Conservation (phyloP, 768 basidiomycete species). For the Agrocybe praecox region DNA sequence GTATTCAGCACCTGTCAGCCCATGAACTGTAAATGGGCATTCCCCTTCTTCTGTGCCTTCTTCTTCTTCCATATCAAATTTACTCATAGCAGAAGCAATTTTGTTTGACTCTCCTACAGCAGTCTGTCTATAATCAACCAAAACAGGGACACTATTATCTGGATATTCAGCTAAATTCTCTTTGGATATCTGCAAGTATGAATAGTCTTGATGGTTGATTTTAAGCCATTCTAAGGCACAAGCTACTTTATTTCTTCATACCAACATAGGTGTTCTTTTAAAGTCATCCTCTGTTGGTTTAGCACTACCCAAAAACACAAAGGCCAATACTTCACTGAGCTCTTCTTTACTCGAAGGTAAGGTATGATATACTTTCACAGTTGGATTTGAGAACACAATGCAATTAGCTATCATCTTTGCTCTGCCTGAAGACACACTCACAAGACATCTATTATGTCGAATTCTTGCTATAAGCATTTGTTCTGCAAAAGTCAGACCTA, state of each 20-base stretch:
- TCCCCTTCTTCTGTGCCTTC: not conserved
- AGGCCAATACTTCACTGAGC: conserved; percentile 22
- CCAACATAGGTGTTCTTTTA: conserved; percentile 25
- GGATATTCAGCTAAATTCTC: conserved; percentile 1
- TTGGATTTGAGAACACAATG: conserved; percentile 31
- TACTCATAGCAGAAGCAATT: not conserved
- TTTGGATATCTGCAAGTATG: conserved; percentile 1
- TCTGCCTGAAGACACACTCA: conserved; percentile 28
- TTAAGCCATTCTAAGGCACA: conserved; percentile 1
- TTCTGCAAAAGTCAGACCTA: conserved; percentile 30
- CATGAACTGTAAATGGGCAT: conserved; percentile 8
- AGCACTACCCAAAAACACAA: conserved; percentile 9
- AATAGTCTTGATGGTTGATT: not conserved
- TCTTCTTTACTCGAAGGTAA: conserved; percentile 33
- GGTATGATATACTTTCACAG: conserved; percentile 27
- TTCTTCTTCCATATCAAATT: not conserved
- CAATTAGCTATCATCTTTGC: conserved; percentile 36
- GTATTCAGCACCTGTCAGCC: conserved; percentile 5
- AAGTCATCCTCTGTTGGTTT: conserved; percentile 13
- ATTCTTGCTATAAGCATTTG: conserved; percentile 16
- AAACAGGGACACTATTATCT: not conserved
- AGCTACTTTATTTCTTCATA: not conserved
- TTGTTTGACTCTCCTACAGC: not conserved
- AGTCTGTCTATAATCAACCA: not conserved
- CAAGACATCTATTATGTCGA: conserved; percentile 32